Evolutionary conservation across 176 grass and related monocot genomes (phyloP), one percentile per base, ranked within the genome.

Genomic region (Puccinellia tenuiflora): DNA sequence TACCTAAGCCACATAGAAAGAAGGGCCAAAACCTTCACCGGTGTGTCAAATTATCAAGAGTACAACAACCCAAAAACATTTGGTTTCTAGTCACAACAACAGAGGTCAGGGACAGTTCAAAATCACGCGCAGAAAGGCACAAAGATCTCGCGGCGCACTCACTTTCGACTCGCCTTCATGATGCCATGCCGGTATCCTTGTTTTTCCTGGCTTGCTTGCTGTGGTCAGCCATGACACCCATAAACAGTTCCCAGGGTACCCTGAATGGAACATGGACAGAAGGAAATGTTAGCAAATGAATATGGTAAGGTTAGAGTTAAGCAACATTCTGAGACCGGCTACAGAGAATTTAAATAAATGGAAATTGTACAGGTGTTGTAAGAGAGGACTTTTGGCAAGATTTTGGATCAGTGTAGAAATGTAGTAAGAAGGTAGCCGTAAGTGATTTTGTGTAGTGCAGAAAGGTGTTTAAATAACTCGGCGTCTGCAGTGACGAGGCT

Each of bases 231-330:
- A 70, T 47, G 63, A 48, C 75, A 46, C 54, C 45, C 45, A 75
- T 24, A 69, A 9, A 26, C 33, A 76, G 34, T 57, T 34, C 24
- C 29, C 40, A 69, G 61, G 43, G 7, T 30, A 10, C 13, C 20
- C 77, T 81, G 42, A 14, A 77, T 25, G 43, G 35, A 78, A 79
- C 14, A 3, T 37, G 48, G 68, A 55, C 42, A 31, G 64, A 55
- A 46, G 68, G 18, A 78, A 47, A 65, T 25, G 25, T 81, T 75
- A 89, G 65, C 21, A 43, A 62, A 59, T 21, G 43, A 64, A 48
- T 53, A 20, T 9, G 4, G 25, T 73, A 5, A 0, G 15, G 17
- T 73, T 31, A 8, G 6, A 3, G 60, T 33, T 17, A 63, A 31
- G 11, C 4, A 56, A 3, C 21, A 24, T 21, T 26, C 6, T 60